These are phyloP conservation scores for Hypomyces rosellus DNA, from an alignment of 2,329 filamentous ascomycete species.

Conservation along the genomic window DNA sequence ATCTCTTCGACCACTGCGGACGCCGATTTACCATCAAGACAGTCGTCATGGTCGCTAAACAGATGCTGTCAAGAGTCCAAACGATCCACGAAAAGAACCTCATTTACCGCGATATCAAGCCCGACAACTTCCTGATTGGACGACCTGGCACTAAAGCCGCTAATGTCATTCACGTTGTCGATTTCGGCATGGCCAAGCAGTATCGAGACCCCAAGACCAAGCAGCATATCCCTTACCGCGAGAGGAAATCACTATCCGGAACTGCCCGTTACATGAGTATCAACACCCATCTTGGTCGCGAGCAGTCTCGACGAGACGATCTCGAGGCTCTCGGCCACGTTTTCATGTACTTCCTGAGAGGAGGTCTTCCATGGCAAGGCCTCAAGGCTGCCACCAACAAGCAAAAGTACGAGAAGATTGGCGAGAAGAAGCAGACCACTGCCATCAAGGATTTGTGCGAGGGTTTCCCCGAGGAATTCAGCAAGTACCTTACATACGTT, in stretches of 20 bases:
- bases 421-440: conserved; percentile 99
- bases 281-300: conserved; percentile 94
- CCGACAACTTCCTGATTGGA: conserved; percentile 97
- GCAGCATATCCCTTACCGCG: conserved; percentile 95
- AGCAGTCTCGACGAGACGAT: conserved; percentile 94
- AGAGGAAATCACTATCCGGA: conserved; percentile 92
- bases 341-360: conserved; percentile 69
- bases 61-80: conserved; percentile 93
- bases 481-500: conserved; percentile 94
- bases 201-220: conserved; percentile 98
- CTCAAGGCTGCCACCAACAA: conserved; percentile 72
- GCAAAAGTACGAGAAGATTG: conserved; percentile 99
- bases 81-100: conserved; percentile 98
- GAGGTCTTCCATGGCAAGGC: conserved; percentile 65
- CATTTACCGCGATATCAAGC: conserved; percentile 98
- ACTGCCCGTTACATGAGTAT: conserved; percentile 99
- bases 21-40: conserved; percentile 95
- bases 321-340: conserved; percentile 78
- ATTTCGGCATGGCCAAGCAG: conserved; percentile 99
- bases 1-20: conserved; percentile 96
- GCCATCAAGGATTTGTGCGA: conserved; percentile 95
- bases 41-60: conserved; percentile 97
- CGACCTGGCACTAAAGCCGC: conserved; percentile 87
- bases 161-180: conserved; percentile 96
- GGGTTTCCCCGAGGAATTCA: conserved; percentile 93